These are phyloP conservation scores for Adiantum capillusveneris DNA, from an alignment of 75 land plant genomes.

Conservation along the genomic window DNA sequence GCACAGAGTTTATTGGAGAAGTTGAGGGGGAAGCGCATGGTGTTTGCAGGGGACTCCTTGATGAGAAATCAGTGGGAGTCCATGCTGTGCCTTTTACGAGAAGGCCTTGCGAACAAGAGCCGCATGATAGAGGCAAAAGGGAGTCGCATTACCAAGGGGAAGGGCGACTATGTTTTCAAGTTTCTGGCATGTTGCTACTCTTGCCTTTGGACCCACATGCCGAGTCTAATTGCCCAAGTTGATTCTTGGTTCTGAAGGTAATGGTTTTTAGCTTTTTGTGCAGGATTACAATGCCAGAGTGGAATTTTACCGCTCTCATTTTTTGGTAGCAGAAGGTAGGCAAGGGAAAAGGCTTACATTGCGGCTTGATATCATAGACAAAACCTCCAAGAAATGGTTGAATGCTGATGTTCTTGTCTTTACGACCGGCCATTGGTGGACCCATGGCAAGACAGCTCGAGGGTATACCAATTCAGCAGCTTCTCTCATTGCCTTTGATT, in stretches of 20 bases:
- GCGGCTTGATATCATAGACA: slow-evolving; percentile 57
- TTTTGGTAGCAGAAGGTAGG: slow-evolving; percentile 62
- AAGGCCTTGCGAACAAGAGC: slow-evolving; percentile 54
- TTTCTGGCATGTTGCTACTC: slow-evolving; percentile 58
- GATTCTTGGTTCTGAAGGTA: too few relatives aligned
- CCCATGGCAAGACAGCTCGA: slow-evolving; percentile 70
- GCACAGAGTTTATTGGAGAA: slow-evolving; percentile 58
- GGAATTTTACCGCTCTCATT: slow-evolving; percentile 70
- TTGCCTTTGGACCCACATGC: too few relatives aligned
- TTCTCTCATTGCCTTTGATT: neutral
- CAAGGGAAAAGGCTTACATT: slow-evolving; percentile 61
- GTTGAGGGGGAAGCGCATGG: slow-evolving; percentile 59
- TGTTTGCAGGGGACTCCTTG: slow-evolving; percentile 81
- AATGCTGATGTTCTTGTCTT: slow-evolving; percentile 66
- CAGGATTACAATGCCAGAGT: slow-evolving; percentile 72
- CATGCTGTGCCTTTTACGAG: slow-evolving; percentile 59
- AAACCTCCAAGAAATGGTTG: slow-evolving; percentile 48
- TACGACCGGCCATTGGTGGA: slow-evolving; percentile 95
- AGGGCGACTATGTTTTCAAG: slow-evolving; percentile 56
- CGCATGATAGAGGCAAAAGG: slow-evolving; percentile 67
- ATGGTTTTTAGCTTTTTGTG: neutral
- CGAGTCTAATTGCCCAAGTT: too few relatives aligned
- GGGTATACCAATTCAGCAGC: too few relatives aligned
- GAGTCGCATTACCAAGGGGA: slow-evolving; percentile 60
- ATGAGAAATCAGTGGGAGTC: slow-evolving; percentile 87